Evolutionary conservation across 2,329 filamentous ascomycete species (phyloP).

Genomic region (Pseudogymnoascus sp.): DNA sequence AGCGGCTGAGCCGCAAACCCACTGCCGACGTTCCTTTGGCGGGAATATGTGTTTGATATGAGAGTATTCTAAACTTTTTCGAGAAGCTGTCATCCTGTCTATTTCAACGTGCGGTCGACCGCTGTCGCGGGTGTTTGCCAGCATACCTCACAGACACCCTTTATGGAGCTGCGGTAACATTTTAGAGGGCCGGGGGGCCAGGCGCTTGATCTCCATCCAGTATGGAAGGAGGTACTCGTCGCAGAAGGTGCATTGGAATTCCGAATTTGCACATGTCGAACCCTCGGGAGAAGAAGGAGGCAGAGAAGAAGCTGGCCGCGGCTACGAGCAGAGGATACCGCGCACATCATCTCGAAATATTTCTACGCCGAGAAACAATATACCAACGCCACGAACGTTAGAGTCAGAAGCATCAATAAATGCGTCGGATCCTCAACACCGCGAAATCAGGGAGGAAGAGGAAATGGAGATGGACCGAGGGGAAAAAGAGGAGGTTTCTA

Average conservation of each 20-base stretch:
- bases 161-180: slow-evolving; percentile 36
- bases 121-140: slow-evolving; percentile 37
- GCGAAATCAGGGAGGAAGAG: slow-evolving; percentile 9
- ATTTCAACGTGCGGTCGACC: slow-evolving; percentile 32
- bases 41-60: slow-evolving; percentile 30
- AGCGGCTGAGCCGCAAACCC: slow-evolving; percentile 13
- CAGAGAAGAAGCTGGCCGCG: not conserved
- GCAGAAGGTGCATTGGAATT: slow-evolving; percentile 1
- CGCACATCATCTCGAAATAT: not conserved
- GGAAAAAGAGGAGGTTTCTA: slow-evolving; percentile 16
- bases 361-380: not conserved
- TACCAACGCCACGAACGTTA: not conserved
- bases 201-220: slow-evolving; percentile 14
- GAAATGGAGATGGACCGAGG: slow-evolving; percentile 20
- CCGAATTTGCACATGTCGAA: slow-evolving; percentile 5
- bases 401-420: not conserved
- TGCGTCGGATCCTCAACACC: not conserved
- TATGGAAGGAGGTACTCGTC: slow-evolving; percentile 19
- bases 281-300: not conserved
- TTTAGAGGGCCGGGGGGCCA: slow-evolving; percentile 37
- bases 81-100: slow-evolving; percentile 38
- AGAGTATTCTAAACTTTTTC: slow-evolving; percentile 23
- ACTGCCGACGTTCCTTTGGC: slow-evolving; percentile 10
- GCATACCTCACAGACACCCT: slow-evolving; percentile 34
- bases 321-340: not conserved